Conservation (phyloP, 2,329 filamentous ascomycete species). For the Stagonosporopsis vannaccii region DNA sequence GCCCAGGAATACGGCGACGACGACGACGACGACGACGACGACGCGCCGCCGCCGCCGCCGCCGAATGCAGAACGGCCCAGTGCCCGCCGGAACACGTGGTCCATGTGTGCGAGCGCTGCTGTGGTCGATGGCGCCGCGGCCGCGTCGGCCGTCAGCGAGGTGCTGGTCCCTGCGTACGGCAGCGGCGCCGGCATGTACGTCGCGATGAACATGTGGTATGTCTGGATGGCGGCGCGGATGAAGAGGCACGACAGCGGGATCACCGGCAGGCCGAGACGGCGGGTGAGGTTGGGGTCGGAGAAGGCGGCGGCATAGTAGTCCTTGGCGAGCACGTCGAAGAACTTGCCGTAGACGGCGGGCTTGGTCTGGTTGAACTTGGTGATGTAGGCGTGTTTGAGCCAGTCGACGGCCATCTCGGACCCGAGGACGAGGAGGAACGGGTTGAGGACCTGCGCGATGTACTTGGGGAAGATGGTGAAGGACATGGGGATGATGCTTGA, state of each 20-base stretch:
- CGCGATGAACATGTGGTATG: conserved; percentile 97
- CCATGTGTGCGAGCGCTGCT: conserved; percentile 79
- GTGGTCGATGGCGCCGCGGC: conserved; percentile 69
- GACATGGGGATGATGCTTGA: conserved; percentile 85
- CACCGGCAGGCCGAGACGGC: conserved; percentile 86
- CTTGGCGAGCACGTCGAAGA: conserved; percentile 92
- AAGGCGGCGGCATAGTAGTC: conserved; percentile 99
- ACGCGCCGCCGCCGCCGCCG: no score
- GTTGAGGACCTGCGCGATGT: conserved; percentile 87
- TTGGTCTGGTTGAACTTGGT: conserved; percentile 99
- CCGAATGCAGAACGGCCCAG: conserved; percentile 75
- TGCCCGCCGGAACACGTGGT: conserved; percentile 77
- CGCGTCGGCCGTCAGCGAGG: conserved; percentile 63
- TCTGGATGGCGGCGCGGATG: conserved; percentile 91
- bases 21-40: no score
- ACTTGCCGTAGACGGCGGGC: conserved; percentile 85
- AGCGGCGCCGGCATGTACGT: conserved; percentile 81
- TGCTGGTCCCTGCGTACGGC: conserved; percentile 69
- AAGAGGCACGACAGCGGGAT: conserved; percentile 94
- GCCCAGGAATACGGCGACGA: no score
- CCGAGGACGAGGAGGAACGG: conserved; percentile 94
- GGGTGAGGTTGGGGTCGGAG: conserved; percentile 85
- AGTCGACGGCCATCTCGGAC: conserved; percentile 96
- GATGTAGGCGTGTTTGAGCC: conserved; percentile 97
- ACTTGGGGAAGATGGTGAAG: conserved; percentile 87